Evolutionary conservation across 768 basidiomycete genomes (phyloP).

Genomic region (Ramaria sp.): DNA sequence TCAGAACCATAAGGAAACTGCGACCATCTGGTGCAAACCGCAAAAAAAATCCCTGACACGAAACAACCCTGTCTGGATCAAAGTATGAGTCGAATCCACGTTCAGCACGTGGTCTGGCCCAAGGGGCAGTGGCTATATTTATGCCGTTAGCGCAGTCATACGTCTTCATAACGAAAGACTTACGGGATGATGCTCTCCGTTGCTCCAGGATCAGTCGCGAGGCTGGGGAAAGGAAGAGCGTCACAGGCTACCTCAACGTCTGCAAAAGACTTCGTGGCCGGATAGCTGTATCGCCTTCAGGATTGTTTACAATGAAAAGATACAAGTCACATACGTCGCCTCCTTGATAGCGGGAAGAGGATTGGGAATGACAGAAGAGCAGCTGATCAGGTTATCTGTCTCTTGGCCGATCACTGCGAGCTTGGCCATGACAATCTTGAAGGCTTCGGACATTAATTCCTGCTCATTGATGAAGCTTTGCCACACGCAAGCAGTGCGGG

Average conservation of each 20-base stretch:
- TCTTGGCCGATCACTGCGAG: constrained; percentile 32
- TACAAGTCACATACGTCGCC: constrained; percentile 8
- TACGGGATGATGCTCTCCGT: constrained; percentile 6
- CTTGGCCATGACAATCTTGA: constrained; percentile 34
- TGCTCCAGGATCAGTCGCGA: constrained; percentile 2
- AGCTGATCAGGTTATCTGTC: constrained; percentile 26
- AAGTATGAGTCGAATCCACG: too few species aligned
- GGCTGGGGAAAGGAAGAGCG: not conserved
- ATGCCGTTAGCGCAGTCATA: too few species aligned
- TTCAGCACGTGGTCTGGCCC: too few species aligned
- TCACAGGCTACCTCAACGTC: not conserved
- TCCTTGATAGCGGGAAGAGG: constrained; percentile 13
- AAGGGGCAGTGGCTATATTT: too few species aligned
- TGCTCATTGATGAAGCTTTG: constrained; percentile 17
- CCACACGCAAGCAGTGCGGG: constrained; percentile 7
- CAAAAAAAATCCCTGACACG: too few species aligned
- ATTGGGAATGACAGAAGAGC: constrained; percentile 32
- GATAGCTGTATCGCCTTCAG: not conserved
- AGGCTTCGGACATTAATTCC: constrained; percentile 22
- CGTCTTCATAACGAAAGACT: too few species aligned
- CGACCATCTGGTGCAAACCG: too few species aligned
- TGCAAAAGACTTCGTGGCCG: not conserved
- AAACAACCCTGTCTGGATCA: too few species aligned
- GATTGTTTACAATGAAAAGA: not conserved
- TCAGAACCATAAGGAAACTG: too few species aligned